Evolutionary conservation across 768 basidiomycete species (phyloP), one percentile per base, ranked within the genome.

Genomic region (Tulasnella sp.): DNA sequence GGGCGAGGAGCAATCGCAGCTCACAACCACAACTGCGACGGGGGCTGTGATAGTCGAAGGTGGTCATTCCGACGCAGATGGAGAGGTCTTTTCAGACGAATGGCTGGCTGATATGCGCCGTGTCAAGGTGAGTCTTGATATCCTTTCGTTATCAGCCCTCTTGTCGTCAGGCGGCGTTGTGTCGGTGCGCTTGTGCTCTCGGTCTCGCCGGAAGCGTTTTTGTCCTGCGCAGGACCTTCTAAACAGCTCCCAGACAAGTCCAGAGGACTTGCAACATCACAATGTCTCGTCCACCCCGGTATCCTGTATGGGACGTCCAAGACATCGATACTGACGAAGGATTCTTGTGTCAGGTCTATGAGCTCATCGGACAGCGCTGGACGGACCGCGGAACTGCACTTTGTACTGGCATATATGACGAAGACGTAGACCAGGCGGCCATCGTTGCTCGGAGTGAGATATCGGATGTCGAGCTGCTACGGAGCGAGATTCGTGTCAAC

Each of bases 321-420:
- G 52, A 32, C 52, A 5, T 19, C 26, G 52, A 59, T 5, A 29
- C 52, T 59, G 14, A 59, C 52, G 26, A 29, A 22, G 52, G 52
- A 12, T 12, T 22, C 47, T 42, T n/a, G 8, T 36, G 75, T 40
- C 77, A 99, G 90, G 96, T 99, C 34, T 98, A 99, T 81, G 90
- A 95, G 80, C 89, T 99, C 73, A 86, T 94, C 69, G 93, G 90
- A 73, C 86, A 90, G 75, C 87, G 89, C 72, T 99, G 97, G 97
- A 86, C 89, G 71, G 97, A 99, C 84, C 89, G 94, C 79, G 97
- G 97, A 63, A 99, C 97, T 19, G 97, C 97, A 0, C 92, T 95
- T 79, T 97, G 95, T 80, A 92, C 91, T 77, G 95, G 95, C 62
- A 89, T 95, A 78, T 91, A 90, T 75, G 86, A 89, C 76, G 86